phyloP scores from a whole-genome alignment of 2,329 filamentous ascomycete species.

The Cyanodermella asteris region DNA sequence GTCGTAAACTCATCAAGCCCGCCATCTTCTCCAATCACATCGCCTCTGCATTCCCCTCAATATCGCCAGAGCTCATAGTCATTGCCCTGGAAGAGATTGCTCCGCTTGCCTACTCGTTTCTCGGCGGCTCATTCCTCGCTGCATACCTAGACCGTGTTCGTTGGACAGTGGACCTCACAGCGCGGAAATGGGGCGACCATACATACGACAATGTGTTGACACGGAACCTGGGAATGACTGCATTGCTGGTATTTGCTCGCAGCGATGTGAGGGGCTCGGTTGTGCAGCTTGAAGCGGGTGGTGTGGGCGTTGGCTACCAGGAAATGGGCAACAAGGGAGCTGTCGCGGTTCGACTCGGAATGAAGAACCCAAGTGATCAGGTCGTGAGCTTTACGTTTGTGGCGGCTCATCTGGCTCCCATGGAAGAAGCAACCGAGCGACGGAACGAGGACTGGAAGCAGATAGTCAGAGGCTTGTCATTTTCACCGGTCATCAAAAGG shows the following conservation, averaged over 20 bases:
- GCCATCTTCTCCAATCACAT: slow-evolving; percentile 51
- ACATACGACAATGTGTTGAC: slow-evolving; percentile 47
- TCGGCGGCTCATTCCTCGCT: slow-evolving; percentile 57
- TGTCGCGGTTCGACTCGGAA: slow-evolving; percentile 52
- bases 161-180: slow-evolving; percentile 49
- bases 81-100: slow-evolving; percentile 70
- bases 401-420: slow-evolving; percentile 68
- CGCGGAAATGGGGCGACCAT: slow-evolving; percentile 20
- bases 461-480: slow-evolving; percentile 62
- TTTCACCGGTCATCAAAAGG: slow-evolving; percentile 21
- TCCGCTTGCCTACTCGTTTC: slow-evolving; percentile 63
- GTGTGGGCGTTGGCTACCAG: slow-evolving; percentile 62
- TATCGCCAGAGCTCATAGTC: slow-evolving; percentile 40
- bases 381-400: slow-evolving; percentile 60
- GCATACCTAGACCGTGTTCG: slow-evolving; percentile 55
- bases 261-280: slow-evolving; percentile 36
- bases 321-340: slow-evolving; percentile 95
- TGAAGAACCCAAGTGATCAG: slow-evolving; percentile 19
- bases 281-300: slow-evolving; percentile 48
- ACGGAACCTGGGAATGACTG: slow-evolving; percentile 73
- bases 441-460: slow-evolving; percentile 77
- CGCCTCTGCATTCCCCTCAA: slow-evolving; percentile 32
- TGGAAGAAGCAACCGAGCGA: slow-evolving; percentile 54
- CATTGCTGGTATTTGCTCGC: slow-evolving; percentile 62
- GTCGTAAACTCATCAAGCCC: slow-evolving; percentile 45